Evolutionary conservation across 331 rosid species (phyloP).

Genomic region (Acacia concinna): DNA sequence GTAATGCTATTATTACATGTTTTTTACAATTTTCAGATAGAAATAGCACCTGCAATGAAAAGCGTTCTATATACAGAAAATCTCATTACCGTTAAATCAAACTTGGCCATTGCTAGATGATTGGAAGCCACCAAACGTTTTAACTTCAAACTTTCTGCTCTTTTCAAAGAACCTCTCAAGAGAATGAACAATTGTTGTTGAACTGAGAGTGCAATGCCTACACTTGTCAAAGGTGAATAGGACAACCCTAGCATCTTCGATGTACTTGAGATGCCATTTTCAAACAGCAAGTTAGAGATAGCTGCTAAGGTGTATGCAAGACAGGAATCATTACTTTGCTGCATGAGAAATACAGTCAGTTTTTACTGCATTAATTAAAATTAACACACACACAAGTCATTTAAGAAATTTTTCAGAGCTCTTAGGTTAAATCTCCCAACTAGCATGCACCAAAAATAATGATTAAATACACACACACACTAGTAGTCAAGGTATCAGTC

Average conservation of each 20-base stretch:
- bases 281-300: slow-evolving; percentile 89
- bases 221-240: slow-evolving; percentile 78
- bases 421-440: slow-evolving; percentile 9
- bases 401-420: not conserved
- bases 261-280: slow-evolving; percentile 90
- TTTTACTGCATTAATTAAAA: slow-evolving; percentile 19
- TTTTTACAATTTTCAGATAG: slow-evolving; percentile 2
- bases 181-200: slow-evolving; percentile 95
- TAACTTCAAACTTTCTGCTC: slow-evolving; percentile 91
- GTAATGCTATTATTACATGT: not conserved
- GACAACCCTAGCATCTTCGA: slow-evolving; percentile 86
- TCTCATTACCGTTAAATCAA: slow-evolving; percentile 79
- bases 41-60: slow-evolving; percentile 12
- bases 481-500: not conserved
- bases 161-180: slow-evolving; percentile 86
- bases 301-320: slow-evolving; percentile 95
- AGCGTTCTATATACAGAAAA: slow-evolving; percentile 25
- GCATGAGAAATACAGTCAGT: slow-evolving; percentile 44
- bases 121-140: slow-evolving; percentile 86
- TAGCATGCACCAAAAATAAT: not conserved
- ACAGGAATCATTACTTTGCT: slow-evolving; percentile 91
- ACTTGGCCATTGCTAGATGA: slow-evolving; percentile 95
- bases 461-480: not conserved
- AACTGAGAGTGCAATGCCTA: slow-evolving; percentile 82
- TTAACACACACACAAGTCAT: not conserved